Conservation (phyloP, 2,329 filamentous ascomycete species). For the Neopestalotiopsis sp. region DNA sequence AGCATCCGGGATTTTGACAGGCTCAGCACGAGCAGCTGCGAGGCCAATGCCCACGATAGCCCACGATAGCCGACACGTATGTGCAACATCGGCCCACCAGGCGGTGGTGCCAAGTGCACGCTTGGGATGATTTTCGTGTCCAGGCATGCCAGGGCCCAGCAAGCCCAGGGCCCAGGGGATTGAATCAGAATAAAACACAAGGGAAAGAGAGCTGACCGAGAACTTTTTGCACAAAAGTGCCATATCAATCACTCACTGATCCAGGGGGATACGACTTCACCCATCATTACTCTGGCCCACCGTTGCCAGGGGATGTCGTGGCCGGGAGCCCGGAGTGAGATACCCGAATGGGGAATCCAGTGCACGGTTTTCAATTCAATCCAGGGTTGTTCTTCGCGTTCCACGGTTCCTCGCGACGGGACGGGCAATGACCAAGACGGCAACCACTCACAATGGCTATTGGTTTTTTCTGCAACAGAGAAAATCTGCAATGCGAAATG, state of each 20-base stretch:
- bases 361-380: background rate
- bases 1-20: slow-evolving; percentile 4
- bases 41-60: slow-evolving; percentile 10
- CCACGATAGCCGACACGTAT: background rate
- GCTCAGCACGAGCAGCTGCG: slow-evolving; percentile 3
- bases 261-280: background rate
- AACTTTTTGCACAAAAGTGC: background rate
- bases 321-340: background rate
- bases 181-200: too few species aligned
- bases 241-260: background rate
- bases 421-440: too few species aligned
- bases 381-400: background rate
- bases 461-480: background rate
- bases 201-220: background rate
- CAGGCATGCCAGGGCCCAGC: background rate
- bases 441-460: too few species aligned
- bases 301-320: background rate
- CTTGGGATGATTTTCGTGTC: background rate
- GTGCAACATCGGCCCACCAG: background rate
- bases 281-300: background rate
- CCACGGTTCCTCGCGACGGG: background rate
- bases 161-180: background rate
- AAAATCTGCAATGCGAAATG: background rate
- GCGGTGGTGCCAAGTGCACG: background rate
- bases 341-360: background rate